Conservation (phyloP, 179 eudicot genomes). For the Actinidia polygama region DNA sequence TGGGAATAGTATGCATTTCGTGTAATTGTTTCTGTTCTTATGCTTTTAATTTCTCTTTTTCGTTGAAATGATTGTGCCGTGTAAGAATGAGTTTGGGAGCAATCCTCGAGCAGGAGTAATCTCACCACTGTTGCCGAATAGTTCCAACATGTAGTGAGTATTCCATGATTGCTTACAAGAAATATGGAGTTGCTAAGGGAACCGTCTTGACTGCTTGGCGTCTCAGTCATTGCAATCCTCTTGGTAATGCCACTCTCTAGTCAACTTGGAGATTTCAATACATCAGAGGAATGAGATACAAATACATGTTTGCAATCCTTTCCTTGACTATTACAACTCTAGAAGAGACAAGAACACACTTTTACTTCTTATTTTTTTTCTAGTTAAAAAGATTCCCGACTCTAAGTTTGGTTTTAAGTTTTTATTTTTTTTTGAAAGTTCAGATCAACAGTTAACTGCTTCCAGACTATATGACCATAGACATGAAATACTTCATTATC, state of each 20-base stretch:
- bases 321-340: background rate
- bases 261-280: background rate
- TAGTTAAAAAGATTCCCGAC: background rate
- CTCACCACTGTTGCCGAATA: constrained; percentile 81
- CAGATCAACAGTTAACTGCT: too few relatives aligned
- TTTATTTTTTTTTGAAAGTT: background rate
- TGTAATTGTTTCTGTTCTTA: too few relatives aligned
- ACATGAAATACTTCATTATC: constrained; percentile 6
- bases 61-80: background rate
- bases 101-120: constrained; percentile 69
- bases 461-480: background rate
- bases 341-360: background rate
- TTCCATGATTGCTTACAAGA: constrained; percentile 94
- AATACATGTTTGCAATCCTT: background rate
- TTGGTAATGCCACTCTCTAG: constrained; percentile 46
- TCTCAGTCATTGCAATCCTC: constrained; percentile 91
- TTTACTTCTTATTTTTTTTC: background rate
- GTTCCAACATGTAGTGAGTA: constrained; percentile 96
- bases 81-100: background rate
- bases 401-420: background rate
- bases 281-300: background rate
- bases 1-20: too few relatives aligned
- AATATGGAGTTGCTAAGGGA: constrained; percentile 86
- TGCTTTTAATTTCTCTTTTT: background rate
- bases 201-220: constrained; percentile 80